A percentile compares a stretch with the other conserved stretches of the same genome.
These are phyloP conservation scores for Tetrapisispora namnaoensis DNA, from an alignment of 805 yeast species.

Conservation along the genomic window DNA sequence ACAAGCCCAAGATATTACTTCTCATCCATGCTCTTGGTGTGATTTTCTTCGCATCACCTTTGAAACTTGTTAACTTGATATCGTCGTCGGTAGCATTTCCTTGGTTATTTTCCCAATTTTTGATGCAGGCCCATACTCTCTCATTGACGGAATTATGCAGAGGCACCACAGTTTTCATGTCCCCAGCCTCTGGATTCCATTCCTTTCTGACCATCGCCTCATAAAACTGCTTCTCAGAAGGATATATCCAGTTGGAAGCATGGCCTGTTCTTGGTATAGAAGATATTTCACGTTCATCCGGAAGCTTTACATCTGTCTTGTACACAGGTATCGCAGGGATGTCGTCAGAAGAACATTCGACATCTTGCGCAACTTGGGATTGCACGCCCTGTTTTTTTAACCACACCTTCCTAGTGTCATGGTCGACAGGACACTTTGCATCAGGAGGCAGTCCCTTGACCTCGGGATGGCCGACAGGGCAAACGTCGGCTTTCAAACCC, in stretches of 20 bases:
- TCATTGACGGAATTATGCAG: slow-evolving; percentile 92
- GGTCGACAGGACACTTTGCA: slow-evolving; percentile 58
- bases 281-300: slow-evolving; percentile 67
- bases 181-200: slow-evolving; percentile 72
- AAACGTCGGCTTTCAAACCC: background rate
- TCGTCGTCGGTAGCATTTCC: slow-evolving; percentile 71
- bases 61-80: slow-evolving; percentile 70
- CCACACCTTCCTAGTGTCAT: slow-evolving; percentile 51
- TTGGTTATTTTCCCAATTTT: slow-evolving; percentile 65
- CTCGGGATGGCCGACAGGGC: slow-evolving; percentile 1
- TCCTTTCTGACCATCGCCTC: slow-evolving; percentile 90
- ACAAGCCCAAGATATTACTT: slow-evolving; percentile 50
- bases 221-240: slow-evolving; percentile 88
- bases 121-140: slow-evolving; percentile 78
- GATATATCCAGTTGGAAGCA: slow-evolving; percentile 78
- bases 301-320: slow-evolving; percentile 36
- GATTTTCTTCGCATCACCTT: slow-evolving; percentile 75
- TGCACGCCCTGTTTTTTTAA: slow-evolving; percentile 28
- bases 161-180: slow-evolving; percentile 88
- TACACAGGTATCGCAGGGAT: slow-evolving; percentile 27
- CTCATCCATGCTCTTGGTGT: slow-evolving; percentile 83
- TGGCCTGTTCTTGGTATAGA: slow-evolving; percentile 74
- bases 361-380: slow-evolving; percentile 11
- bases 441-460: background rate
- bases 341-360: slow-evolving; percentile 39